These are phyloP conservation scores for Irpex sp. DNA, from an alignment of 1,284 basidiomycete genomes.

Conservation along the genomic window DNA sequence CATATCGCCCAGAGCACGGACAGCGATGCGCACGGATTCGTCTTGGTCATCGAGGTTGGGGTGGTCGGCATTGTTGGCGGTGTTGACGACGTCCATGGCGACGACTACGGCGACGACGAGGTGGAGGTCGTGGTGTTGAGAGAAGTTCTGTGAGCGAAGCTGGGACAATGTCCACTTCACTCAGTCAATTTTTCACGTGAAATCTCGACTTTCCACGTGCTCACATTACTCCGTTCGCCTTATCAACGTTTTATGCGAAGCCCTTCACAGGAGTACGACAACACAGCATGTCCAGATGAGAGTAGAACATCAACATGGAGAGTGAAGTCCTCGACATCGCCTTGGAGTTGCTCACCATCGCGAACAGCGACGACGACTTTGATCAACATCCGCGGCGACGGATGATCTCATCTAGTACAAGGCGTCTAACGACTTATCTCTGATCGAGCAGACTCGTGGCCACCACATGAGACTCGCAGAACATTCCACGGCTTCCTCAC, in stretches of 20 bases:
- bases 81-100: not conserved
- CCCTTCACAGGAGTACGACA: too few species aligned
- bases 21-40: constrained; percentile 63
- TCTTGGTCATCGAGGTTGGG: constrained; percentile 38
- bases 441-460: not conserved
- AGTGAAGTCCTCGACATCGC: not conserved
- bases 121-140: not conserved
- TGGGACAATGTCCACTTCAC: not conserved
- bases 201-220: not conserved
- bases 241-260: not conserved
- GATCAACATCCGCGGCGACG: not conserved
- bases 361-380: not conserved
- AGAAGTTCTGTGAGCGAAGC: not conserved
- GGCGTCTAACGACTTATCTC: not conserved
- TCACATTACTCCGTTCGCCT: not conserved
- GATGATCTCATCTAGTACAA: not conserved
- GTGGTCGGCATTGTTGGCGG: constrained; percentile 11
- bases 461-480: not conserved
- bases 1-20: constrained; percentile 68
- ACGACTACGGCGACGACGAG: not conserved
- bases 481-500: too few species aligned
- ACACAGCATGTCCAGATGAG: not conserved
- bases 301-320: not conserved
- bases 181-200: not conserved
- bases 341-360: not conserved